A percentile compares a stretch with the other conserved stretches of the same genome.
phyloP scores from a whole-genome alignment of 1,284 basidiomycete genomes.

The Fomitopsis palustris region DNA sequence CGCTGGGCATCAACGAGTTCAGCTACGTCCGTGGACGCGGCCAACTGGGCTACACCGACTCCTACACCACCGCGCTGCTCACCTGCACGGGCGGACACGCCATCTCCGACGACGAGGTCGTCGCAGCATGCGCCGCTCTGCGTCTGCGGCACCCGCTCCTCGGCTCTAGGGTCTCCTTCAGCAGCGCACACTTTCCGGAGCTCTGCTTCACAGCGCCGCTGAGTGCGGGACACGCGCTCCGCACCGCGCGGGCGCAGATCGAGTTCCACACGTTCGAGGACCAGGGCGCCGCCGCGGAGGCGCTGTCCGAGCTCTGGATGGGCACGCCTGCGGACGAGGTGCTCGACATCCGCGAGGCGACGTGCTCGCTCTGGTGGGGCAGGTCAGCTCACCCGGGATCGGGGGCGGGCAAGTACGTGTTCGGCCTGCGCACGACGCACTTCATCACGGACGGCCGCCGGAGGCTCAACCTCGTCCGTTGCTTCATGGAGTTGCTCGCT shows the following conservation, averaged over 20 bases:
- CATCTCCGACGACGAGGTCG: conserved; percentile 2
- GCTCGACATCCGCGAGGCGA: not conserved
- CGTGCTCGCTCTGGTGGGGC: conserved; percentile 1
- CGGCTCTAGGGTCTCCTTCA: not conserved
- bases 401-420: conserved; percentile 1
- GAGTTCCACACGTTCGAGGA: conserved; percentile 2
- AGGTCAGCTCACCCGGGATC: not conserved
- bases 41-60: not conserved
- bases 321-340: not conserved
- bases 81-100: not conserved
- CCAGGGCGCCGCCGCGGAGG: not conserved
- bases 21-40: not conserved
- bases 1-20: not conserved
- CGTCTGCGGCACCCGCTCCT: conserved; percentile 3
- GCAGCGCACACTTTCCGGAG: not conserved
- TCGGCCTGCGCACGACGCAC: conserved; percentile 2
- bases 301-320: not conserved
- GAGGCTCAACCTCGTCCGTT: conserved; percentile 2
- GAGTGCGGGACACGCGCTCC: not conserved
- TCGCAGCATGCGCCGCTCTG: not conserved
- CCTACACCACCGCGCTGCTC: not conserved
- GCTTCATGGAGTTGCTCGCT: conserved; percentile 2
- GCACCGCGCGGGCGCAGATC: not conserved
- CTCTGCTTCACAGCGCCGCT: not conserved
- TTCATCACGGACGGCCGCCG: not conserved